Evolutionary conservation across 208 protist genomes (phyloP).

Genomic region (Sergeia podlipaevii): DNA sequence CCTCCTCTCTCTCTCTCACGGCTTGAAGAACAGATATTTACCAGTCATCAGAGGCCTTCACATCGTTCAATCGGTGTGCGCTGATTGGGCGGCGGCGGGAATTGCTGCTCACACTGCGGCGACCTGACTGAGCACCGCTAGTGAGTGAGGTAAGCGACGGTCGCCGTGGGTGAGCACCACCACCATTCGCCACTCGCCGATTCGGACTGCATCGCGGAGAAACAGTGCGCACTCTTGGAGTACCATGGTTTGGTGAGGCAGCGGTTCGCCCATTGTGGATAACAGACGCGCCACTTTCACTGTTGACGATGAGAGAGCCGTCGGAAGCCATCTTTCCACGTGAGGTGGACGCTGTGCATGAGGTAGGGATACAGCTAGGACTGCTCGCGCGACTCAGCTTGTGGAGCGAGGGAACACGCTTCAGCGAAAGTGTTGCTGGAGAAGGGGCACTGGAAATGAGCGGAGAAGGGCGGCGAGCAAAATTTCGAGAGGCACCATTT

Average conservation of each 20-base stretch:
- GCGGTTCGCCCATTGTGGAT: too few relatives aligned
- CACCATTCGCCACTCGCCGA: too few relatives aligned
- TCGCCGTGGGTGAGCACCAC: constrained; percentile 8
- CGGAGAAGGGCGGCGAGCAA: constrained; percentile 26
- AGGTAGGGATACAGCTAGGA: too few relatives aligned
- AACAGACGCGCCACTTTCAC: too few relatives aligned
- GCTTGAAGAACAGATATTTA: too few relatives aligned
- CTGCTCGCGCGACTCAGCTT: constrained; percentile 41
- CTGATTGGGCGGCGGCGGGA: constrained; percentile 23
- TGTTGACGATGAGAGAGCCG: background rate
- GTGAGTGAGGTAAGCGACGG: constrained; percentile 18
- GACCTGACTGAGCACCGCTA: constrained; percentile 7
- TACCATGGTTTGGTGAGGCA: too few relatives aligned
- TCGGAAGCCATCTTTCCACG: background rate
- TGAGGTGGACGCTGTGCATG: too few relatives aligned
- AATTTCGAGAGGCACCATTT: background rate
- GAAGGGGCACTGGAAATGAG: constrained; percentile 11
- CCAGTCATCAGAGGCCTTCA: constrained; percentile 36
- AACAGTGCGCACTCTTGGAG: too few relatives aligned
- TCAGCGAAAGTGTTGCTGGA: constrained; percentile 7
- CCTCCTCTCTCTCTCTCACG: background rate
- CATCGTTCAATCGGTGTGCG: constrained; percentile 22
- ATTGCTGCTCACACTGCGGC: constrained; percentile 19
- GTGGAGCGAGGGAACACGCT: constrained; percentile 21
- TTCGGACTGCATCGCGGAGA: too few relatives aligned